Conservation (phyloP, 129 eudicot species). For the Helianthus annuus region HanXRQr2.0-SUNRISE NC_035433.2:118241265-118241764, state of each 20-base stretch:
- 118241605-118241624: slow-evolving; percentile 17
- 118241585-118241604: slow-evolving; percentile 23
- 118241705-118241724: slow-evolving; percentile 19
- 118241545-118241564: slow-evolving; percentile 16
- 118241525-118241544: slow-evolving; percentile 21
- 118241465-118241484: slow-evolving; percentile 6
- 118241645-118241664: neutral
- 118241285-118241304: neutral
- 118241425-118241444: slow-evolving; percentile 79
- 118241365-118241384: slow-evolving; percentile 97
- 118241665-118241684: slow-evolving; percentile 26
- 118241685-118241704: slow-evolving; percentile 1
- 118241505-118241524: slow-evolving; percentile 6
- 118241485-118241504: slow-evolving; percentile 13
- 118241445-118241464: slow-evolving; percentile 45
- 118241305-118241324: neutral
- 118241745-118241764: too few relatives aligned
- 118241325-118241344: slow-evolving; percentile 40
- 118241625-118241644: slow-evolving; percentile 16
- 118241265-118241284: neutral
- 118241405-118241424: slow-evolving; percentile 87
- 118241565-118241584: slow-evolving; percentile 24
- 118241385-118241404: slow-evolving; percentile 96
- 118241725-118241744: too few relatives aligned
- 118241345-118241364: slow-evolving; percentile 95